Evolutionary conservation across 2,329 filamentous ascomycete genomes (phyloP).

Genomic region (Aspergillus brunneoviolaceus): DNA sequence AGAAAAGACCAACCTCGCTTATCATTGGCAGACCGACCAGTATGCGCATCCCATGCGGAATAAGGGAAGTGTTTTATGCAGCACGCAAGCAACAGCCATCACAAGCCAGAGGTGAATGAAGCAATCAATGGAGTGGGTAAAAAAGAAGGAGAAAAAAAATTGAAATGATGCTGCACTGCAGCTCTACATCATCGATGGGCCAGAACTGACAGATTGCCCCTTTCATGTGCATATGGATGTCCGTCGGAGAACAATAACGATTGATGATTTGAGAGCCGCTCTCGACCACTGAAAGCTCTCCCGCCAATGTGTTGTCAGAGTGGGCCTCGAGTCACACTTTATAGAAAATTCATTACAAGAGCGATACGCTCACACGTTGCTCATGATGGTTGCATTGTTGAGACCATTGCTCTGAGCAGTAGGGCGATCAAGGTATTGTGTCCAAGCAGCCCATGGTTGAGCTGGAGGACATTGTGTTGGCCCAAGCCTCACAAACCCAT

Average conservation of each 20-base stretch:
- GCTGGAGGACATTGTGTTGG: neutral
- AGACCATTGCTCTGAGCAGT: no score
- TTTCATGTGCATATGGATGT: constrained; percentile 18
- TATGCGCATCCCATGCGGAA: neutral
- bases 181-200: neutral
- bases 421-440: neutral
- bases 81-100: neutral
- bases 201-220: constrained; percentile 11
- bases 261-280: constrained; percentile 1
- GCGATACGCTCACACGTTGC: neutral
- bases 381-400: neutral
- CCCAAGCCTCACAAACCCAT: neutral
- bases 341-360: constrained; percentile 6
- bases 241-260: constrained; percentile 11
- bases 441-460: neutral
- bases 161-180: neutral
- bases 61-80: neutral
- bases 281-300: constrained; percentile 3
- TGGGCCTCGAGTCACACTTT: constrained; percentile 5
- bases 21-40: neutral
- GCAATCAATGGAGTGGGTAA: no score
- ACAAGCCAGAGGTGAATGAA: no score
- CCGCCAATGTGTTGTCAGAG: constrained; percentile 15
- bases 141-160: neutral
- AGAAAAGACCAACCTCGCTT: neutral